Conservation (phyloP, 805 yeast species). For the Starmerella stigmatis region DNA sequence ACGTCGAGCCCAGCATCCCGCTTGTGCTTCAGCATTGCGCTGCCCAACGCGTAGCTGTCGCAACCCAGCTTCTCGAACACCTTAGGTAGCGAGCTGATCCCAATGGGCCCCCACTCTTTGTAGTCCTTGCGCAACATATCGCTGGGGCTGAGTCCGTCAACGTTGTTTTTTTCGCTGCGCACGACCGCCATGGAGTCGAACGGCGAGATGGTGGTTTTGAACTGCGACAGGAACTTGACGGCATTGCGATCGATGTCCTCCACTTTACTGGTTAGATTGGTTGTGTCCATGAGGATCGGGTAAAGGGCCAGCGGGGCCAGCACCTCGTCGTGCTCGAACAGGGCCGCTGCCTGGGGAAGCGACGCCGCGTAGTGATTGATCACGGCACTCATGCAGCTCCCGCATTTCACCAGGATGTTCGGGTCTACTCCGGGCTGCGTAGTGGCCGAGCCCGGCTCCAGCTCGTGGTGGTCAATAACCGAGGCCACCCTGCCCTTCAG, state of each 20-base stretch:
- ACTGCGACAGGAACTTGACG: constrained; percentile 10
- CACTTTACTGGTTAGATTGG: constrained; percentile 50
- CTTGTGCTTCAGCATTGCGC: constrained; percentile 27
- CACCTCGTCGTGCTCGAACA: constrained; percentile 28
- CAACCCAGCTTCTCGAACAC: constrained; percentile 45
- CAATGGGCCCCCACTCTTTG: constrained; percentile 59
- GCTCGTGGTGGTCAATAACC: constrained; percentile 72
- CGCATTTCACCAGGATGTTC: constrained; percentile 48
- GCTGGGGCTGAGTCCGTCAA: constrained; percentile 45
- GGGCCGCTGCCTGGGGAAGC: neutral
- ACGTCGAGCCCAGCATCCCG: constrained; percentile 33
- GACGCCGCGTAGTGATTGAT: constrained; percentile 28
- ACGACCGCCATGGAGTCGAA: constrained; percentile 7
- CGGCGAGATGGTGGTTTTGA: constrained; percentile 5
- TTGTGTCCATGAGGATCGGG: constrained; percentile 69
- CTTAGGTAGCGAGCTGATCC: constrained; percentile 68
- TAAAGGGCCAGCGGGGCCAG: constrained; percentile 44
- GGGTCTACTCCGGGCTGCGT: constrained; percentile 40
- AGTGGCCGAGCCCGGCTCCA: constrained; percentile 27
- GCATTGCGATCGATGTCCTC: constrained; percentile 42
- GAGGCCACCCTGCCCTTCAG: constrained; percentile 39
- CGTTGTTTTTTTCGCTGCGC: constrained; percentile 45
- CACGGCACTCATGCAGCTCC: constrained; percentile 74
- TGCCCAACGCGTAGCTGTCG: constrained; percentile 26
- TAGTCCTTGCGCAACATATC: constrained; percentile 77